Conservation (phyloP, 805 yeast species). For the Kregervanrija fluxuum region DNA sequence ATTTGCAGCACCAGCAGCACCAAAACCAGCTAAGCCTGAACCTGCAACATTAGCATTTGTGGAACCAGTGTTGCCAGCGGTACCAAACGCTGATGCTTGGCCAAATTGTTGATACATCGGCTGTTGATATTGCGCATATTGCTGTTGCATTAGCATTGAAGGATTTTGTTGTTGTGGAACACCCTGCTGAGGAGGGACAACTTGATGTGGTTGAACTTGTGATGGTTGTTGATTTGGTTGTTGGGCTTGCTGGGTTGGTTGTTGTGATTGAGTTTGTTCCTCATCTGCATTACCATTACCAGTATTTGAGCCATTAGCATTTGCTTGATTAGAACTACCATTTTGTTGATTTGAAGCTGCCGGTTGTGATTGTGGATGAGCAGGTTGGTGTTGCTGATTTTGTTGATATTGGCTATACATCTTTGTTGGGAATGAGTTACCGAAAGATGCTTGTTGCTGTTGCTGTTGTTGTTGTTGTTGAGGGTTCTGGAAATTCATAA, state of each 20-base stretch:
- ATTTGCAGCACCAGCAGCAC: slow-evolving; percentile 14
- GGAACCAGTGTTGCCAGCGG: slow-evolving; percentile 1
- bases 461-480: slow-evolving; percentile 17
- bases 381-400: slow-evolving; percentile 9
- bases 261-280: slow-evolving; percentile 7
- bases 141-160: slow-evolving; percentile 18
- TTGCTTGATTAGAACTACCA: slow-evolving; percentile 12
- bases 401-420: slow-evolving; percentile 23
- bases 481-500: slow-evolving; percentile 21
- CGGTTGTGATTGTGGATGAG: slow-evolving; percentile 6
- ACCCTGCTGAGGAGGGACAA: slow-evolving; percentile 5
- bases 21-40: slow-evolving; percentile 11
- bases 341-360: slow-evolving; percentile 2
- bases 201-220: slow-evolving; percentile 10
- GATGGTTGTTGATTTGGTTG: slow-evolving; percentile 5
- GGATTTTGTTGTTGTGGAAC: slow-evolving; percentile 12
- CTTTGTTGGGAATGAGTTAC: slow-evolving; percentile 20
- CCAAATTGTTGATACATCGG: slow-evolving; percentile 7
- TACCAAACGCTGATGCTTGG: slow-evolving; percentile 6
- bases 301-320: slow-evolving; percentile 3
- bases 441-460: slow-evolving; percentile 16
- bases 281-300: slow-evolving; percentile 2
- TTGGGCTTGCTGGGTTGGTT: slow-evolving; percentile 15
- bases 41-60: slow-evolving; percentile 6
- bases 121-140: slow-evolving; percentile 13